Conservation (phyloP, 1,139 yeast genomes). For the Pichia sp. region DNA sequence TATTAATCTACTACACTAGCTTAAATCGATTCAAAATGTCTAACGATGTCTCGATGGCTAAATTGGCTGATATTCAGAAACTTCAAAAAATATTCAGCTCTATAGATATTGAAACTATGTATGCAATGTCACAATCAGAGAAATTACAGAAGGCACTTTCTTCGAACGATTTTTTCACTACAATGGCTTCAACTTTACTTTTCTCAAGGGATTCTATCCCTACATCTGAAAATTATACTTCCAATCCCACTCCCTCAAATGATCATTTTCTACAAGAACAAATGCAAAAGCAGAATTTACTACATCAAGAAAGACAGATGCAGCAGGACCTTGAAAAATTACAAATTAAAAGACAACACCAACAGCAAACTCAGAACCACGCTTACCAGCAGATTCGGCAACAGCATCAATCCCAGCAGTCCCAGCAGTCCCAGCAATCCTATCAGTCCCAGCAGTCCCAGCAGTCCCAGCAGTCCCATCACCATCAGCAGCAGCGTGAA, state of each 20-base stretch:
- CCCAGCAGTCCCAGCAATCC: too few species aligned
- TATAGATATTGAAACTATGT: constrained; percentile 9
- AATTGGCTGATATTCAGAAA: constrained; percentile 6
- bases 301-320: constrained; percentile 1
- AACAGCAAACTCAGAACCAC: too few species aligned
- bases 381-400: too few species aligned
- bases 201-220: neutral
- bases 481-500: neutral
- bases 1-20: too few species aligned
- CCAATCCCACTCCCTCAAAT: neutral
- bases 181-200: constrained; percentile 5
- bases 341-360: neutral
- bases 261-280: neutral
- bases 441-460: too few species aligned
- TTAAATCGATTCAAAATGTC: too few species aligned
- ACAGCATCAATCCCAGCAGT: too few species aligned
- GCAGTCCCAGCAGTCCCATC: neutral
- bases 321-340: neutral
- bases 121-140: constrained; percentile 16
- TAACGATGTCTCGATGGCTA: neutral
- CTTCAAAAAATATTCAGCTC: constrained; percentile 9
- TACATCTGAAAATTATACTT: neutral
- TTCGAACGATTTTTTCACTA: constrained; percentile 14
- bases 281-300: neutral
- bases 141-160: constrained; percentile 15